These are phyloP conservation scores for Chlamydomonas asymmetrica DNA, from an alignment of 139 green algal species.

Conservation along the genomic window DNA sequence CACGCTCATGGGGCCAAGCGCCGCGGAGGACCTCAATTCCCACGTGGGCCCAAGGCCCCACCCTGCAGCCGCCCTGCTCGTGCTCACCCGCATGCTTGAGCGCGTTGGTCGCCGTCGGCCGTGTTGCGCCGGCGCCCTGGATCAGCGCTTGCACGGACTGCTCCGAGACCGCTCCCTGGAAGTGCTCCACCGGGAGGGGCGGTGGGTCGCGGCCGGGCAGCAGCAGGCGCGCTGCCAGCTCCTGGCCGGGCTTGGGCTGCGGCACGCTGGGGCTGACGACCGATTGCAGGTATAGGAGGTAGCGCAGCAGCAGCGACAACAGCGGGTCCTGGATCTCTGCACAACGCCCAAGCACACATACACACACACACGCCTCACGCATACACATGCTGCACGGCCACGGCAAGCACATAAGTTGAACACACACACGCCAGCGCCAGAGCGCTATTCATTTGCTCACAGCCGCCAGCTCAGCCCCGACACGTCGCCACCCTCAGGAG, in stretches of 20 bases:
- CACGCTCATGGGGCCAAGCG: neutral
- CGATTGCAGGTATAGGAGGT: constrained; percentile 63
- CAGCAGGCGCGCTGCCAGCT: constrained; percentile 3
- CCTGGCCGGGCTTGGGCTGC: neutral
- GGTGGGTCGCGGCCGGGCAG: neutral
- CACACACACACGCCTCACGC: too few species aligned
- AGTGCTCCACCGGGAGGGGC: constrained; percentile 29
- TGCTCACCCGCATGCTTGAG: constrained; percentile 27
- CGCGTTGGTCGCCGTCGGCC: constrained; percentile 32
- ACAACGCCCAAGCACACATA: too few species aligned
- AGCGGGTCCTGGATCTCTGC: constrained; percentile 43
- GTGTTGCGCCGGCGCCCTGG: constrained; percentile 14
- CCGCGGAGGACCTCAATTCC: too few species aligned
- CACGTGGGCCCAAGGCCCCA: too few species aligned
- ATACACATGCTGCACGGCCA: too few species aligned
- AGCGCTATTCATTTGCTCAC: too few species aligned
- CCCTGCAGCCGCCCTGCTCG: too few species aligned
- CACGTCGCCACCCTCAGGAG: too few species aligned
- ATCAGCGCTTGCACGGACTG: constrained; percentile 25
- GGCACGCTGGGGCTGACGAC: neutral
- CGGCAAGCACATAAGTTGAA: too few species aligned
- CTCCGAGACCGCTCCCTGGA: constrained; percentile 17
- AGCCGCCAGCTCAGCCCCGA: too few species aligned
- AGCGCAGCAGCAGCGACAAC: constrained; percentile 56
- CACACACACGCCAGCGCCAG: too few species aligned